These are phyloP conservation scores for Solanum lignicaule DNA, from an alignment of 257 asterid genomes.

Conservation along the genomic window DNA sequence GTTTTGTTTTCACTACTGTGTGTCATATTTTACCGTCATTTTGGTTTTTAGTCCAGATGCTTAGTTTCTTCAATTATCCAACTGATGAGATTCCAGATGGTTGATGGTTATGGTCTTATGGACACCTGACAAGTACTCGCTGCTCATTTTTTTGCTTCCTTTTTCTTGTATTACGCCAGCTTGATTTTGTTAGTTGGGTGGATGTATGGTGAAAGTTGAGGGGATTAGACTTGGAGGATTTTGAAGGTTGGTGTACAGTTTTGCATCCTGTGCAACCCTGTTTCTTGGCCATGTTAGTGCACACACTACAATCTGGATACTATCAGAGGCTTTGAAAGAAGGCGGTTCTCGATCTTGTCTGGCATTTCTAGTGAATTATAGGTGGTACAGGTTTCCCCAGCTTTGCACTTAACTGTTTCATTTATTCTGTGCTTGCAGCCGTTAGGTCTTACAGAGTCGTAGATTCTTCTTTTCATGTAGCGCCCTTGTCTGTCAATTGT, in stretches of 20 bases:
- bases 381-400: background rate
- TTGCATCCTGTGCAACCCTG: background rate
- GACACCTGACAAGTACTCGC: background rate
- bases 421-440: background rate
- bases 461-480: background rate
- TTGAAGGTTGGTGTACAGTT: background rate
- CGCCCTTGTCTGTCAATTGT: background rate
- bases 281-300: background rate
- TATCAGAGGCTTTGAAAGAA: background rate
- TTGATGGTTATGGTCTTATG: background rate
- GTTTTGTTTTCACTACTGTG: background rate
- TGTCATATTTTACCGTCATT: background rate
- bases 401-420: background rate
- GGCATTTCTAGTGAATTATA: background rate
- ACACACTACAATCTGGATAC: background rate
- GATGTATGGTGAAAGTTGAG: background rate
- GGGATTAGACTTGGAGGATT: background rate
- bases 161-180: background rate
- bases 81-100: background rate
- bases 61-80: background rate
- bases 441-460: background rate
- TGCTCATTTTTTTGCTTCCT: background rate
- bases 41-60: background rate
- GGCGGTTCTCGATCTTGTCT: background rate
- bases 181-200: background rate